phyloP scores from a whole-genome alignment of 2,329 filamentous ascomycete species.

The Capronia americana region DNA sequence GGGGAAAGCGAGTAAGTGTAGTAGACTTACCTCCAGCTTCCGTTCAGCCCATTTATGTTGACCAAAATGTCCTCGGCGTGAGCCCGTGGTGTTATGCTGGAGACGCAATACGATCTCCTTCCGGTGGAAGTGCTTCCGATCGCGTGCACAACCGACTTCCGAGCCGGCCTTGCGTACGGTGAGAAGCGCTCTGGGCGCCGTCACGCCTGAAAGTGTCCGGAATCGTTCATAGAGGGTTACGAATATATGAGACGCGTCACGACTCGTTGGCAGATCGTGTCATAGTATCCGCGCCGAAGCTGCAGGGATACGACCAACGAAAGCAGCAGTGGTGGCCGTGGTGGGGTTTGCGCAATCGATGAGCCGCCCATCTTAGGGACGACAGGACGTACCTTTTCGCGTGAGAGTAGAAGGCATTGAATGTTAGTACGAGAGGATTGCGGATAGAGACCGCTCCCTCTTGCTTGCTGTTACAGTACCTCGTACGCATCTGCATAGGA shows the following conservation, averaged over 20 bases:
- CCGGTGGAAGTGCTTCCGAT: constrained; percentile 23
- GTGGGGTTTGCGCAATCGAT: background rate
- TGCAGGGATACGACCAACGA: background rate
- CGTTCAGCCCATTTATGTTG: constrained; percentile 7
- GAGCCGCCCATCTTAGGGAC: background rate
- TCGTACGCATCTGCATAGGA: too few relatives aligned
- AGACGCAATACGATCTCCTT: background rate
- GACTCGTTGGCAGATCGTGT: background rate
- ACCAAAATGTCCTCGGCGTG: background rate
- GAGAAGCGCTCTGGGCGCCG: background rate
- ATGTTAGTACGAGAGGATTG: background rate
- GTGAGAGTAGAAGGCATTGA: background rate
- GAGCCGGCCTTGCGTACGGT: background rate
- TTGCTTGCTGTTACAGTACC: background rate
- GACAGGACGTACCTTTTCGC: background rate
- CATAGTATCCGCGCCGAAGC: background rate
- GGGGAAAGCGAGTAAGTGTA: background rate
- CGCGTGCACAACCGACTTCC: background rate
- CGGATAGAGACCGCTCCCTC: background rate
- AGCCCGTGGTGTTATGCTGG: background rate
- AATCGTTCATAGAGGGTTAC: background rate
- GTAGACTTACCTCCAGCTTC: constrained; percentile 12
- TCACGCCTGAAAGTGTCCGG: background rate
- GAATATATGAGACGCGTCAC: background rate
- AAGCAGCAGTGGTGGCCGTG: background rate